Evolutionary conservation across 805 yeast genomes (phyloP), one percentile per base, ranked within the genome.

Genomic region (Pichia pseudocactophila): DNA sequence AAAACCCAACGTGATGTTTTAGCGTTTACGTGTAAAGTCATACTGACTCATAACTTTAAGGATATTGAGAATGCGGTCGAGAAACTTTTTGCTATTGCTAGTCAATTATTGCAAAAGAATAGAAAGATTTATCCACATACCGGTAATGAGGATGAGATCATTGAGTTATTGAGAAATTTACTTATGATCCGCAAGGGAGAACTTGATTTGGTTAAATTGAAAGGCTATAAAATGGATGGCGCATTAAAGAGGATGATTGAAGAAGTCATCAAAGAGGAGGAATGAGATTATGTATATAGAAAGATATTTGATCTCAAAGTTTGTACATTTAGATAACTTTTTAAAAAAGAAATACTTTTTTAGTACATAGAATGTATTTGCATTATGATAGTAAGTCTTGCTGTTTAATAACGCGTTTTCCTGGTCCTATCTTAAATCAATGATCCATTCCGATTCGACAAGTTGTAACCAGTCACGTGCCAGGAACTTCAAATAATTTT

Each of bases 1-100:
- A 69, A 66, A 44, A 80, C 92, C 0, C 80, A 87, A 40, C 66
- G 71, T 40, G 87, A 81, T 46, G 77, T 83, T 1, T 68, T 92
- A 42, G 68, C 76, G 11, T 61, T 85, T 37, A 68, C 82, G 10
- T 78, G 94, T 43, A 83, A 82, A 54, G 52, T 65, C 56, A 28
- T 73, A 35, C 56, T 63, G 48, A 60, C 58, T 16, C 57, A 59
- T 31, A 50, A 61, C 8, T 53, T 56, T 37, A 43, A 45, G n/a
- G 47, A 59, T 33, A 38, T 55, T 25, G 54, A 52, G 34, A 36
- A 37, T 8, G 52, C 52, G 13, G 58, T 58, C 9, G 52, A 57
- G 11, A 57, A 56, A 37, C 36, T 62, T 10, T 45, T 62, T 36
- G 48, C 52, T 4, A 25, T 60, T 10, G 51, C 53, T 2, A 51